Evolutionary conservation across 2,329 filamentous ascomycete species (phyloP).

Genomic region (Dothistroma pini): DNA sequence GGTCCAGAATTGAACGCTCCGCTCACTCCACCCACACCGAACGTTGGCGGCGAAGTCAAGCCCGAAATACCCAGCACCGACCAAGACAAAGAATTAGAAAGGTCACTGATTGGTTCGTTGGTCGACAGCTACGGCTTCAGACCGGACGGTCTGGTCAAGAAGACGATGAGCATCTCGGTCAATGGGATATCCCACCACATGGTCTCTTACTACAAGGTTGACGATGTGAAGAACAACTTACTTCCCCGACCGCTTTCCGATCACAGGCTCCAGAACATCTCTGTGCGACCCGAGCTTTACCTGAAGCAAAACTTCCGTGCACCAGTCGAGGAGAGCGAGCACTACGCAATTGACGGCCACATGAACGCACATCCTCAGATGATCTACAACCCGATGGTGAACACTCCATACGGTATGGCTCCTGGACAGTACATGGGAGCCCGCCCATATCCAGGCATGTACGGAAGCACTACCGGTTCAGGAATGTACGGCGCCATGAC

Average conservation of each 20-base stretch:
- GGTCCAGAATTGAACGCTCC: slow-evolving; percentile 28
- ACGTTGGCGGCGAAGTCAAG: slow-evolving; percentile 27
- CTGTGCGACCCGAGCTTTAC: slow-evolving; percentile 37
- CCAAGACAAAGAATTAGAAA: slow-evolving; percentile 49
- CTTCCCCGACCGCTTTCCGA: slow-evolving; percentile 59
- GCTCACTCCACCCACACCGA: slow-evolving; percentile 34
- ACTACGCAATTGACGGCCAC: slow-evolving; percentile 35
- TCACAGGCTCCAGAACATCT: slow-evolving; percentile 38
- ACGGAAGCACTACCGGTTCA: slow-evolving; percentile 25
- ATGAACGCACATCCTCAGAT: slow-evolving; percentile 36
- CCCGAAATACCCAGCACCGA: slow-evolving; percentile 30
- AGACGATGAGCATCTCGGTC: slow-evolving; percentile 79
- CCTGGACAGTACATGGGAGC: slow-evolving; percentile 31
- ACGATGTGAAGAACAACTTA: slow-evolving; percentile 65
- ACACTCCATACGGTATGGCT: slow-evolving; percentile 29
- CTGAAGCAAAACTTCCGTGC: slow-evolving; percentile 40
- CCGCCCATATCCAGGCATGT: slow-evolving; percentile 32
- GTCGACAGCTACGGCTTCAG: slow-evolving; percentile 92
- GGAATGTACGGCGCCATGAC: slow-evolving; percentile 29
- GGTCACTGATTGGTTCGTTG: slow-evolving; percentile 71
- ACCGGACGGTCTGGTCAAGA: slow-evolving; percentile 77
- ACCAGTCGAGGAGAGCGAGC: slow-evolving; percentile 37
- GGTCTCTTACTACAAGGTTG: slow-evolving; percentile 82
- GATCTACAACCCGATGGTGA: slow-evolving; percentile 31
- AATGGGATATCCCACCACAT: slow-evolving; percentile 76